Percentiles rank a stretch among this genome's conserved stretches.
phyloP scores from a whole-genome alignment of 2,329 filamentous ascomycete species.

The Fusarium temperatum region DNA sequence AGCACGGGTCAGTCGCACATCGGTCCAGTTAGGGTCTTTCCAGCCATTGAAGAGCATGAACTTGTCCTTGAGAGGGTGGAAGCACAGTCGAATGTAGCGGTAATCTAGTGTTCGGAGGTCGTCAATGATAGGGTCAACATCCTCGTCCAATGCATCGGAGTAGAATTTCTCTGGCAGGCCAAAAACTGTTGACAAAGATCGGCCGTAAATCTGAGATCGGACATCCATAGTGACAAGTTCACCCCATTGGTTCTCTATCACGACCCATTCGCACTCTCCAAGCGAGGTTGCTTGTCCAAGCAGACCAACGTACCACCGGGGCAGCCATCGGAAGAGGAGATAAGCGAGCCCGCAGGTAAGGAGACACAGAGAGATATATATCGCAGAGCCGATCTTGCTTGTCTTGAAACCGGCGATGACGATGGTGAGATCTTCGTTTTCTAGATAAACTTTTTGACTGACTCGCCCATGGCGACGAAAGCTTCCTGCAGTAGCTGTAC shows the following conservation, averaged over 20 bases:
- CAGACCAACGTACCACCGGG: conserved; percentile 82
- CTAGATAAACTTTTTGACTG: conserved; percentile 92
- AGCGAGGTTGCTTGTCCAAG: conserved; percentile 76
- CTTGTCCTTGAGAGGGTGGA: conserved; percentile 87
- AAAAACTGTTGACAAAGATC: conserved; percentile 70
- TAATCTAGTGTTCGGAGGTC: conserved; percentile 85
- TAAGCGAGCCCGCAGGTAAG: conserved; percentile 81
- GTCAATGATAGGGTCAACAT: conserved; percentile 77
- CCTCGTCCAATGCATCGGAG: conserved; percentile 64
- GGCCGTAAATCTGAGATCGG: conserved; percentile 61
- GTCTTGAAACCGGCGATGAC: conserved; percentile 92
- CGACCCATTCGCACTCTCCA: conserved; percentile 85
- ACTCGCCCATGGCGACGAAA: conserved; percentile 69
- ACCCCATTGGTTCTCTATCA: conserved; percentile 97
- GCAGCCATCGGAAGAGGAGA: conserved; percentile 88
- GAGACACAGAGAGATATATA: conserved; percentile 77
- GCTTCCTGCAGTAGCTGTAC: conserved; percentile 73
- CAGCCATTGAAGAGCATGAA: conserved; percentile 88
- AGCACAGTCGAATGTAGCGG: conserved; percentile 92
- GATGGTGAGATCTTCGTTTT: conserved; percentile 92
- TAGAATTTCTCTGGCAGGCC: conserved; percentile 70
- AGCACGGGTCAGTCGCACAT: conserved; percentile 75
- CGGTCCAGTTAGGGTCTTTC: conserved; percentile 92
- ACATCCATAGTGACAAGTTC: conserved; percentile 85
- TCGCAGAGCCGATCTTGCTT: conserved; percentile 70